Evolutionary conservation across 495 filamentous ascomycete species (phyloP), one percentile per base, ranked within the genome.

Genomic region (Trichoderma asperelloides): DNA sequence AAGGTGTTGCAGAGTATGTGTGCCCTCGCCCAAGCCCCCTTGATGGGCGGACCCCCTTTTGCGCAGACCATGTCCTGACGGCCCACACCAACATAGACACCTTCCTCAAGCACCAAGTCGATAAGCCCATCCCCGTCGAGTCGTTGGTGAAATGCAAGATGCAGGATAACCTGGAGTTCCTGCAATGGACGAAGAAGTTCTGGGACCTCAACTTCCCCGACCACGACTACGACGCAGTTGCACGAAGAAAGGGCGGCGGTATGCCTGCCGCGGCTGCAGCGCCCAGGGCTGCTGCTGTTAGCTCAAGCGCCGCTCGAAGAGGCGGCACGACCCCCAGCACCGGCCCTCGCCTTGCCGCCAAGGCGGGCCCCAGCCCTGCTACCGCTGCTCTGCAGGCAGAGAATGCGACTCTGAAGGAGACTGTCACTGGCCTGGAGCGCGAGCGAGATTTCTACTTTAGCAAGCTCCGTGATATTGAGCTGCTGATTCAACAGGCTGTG

Each of bases 381-480:
- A 84, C 80, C 30, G 82, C 89, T 11, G 92, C 86, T 2, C 79
- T 98, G 68, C 81, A 88, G 72, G 85, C 90, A 73, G 93, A 97
- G 83, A 92, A 91, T 75, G 80, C 82, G 49, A 88, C 88, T 41
- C 81, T 97, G 69, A 96, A 93, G 83, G 90, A 94, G 77, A 92
- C 86, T 0, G 91, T 96, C 27, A 81, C 83, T n/a, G 92, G 92
- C 5, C 81, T 96, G 62, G 92, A 96, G 82, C 89, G 92, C 74
- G 95, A 98, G 81, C 82, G 95, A 64, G 95, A 98, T 77, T 98
- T 98, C 78, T 98, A 98, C 82, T 98, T 98, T 76, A 93, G 91
- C 82, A 98, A 98, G 80, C 80, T 98, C 67, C 87, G 95, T 65
- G 95, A 98, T 74, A 98, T 98, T 70, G 96, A 98, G 78, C 77